phyloP scores from a whole-genome alignment of 371 early-diverging fungal species.

The Basidiobolus meristosporus region DNA sequence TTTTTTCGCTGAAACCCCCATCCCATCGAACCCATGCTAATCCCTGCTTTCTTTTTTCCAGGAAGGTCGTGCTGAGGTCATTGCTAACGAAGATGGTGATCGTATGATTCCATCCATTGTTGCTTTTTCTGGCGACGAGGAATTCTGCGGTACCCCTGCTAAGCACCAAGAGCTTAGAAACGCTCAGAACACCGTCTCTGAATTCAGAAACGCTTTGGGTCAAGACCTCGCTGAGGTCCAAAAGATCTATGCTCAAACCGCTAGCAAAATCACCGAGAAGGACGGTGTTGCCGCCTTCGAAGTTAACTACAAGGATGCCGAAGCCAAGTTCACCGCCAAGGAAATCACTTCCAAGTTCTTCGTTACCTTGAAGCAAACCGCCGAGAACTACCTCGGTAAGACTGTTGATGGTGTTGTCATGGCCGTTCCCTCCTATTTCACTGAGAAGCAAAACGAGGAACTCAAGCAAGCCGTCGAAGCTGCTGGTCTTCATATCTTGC shows the following conservation, averaged over 20 bases:
- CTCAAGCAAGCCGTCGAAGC: slow-evolving; percentile 61
- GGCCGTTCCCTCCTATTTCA: slow-evolving; percentile 88
- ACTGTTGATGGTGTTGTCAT: slow-evolving; percentile 74
- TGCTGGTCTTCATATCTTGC: slow-evolving; percentile 78
- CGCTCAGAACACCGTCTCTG: slow-evolving; percentile 66
- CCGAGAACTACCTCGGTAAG: slow-evolving; percentile 70
- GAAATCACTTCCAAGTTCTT: slow-evolving; percentile 65
- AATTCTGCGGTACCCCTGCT: slow-evolving; percentile 86
- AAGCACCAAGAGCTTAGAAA: slow-evolving; percentile 77
- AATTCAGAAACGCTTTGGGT: slow-evolving; percentile 74
- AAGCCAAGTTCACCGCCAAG: slow-evolving; percentile 36
- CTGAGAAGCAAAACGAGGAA: slow-evolving; percentile 65
- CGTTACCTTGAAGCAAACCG: slow-evolving; percentile 46
- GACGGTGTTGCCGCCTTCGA: slow-evolving; percentile 57
- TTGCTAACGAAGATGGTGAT: slow-evolving; percentile 96
- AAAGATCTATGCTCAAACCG: slow-evolving; percentile 21
- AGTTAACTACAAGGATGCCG: slow-evolving; percentile 38
- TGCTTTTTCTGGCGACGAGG: slow-evolving; percentile 82
- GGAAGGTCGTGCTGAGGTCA: slow-evolving; percentile 73
- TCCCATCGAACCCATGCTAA: too few relatives aligned
- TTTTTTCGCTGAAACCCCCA: too few relatives aligned
- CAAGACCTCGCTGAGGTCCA: slow-evolving; percentile 17
- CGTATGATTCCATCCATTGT: slow-evolving; percentile 83
- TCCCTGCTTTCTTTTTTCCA: slow-evolving; percentile 13
- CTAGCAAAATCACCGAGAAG: slow-evolving; percentile 43